A percentile compares a stretch with the other conserved stretches of the same genome.
These are phyloP conservation scores for Colletotrichum coccodes DNA, from an alignment of 2,329 filamentous ascomycete species.

Conservation along the genomic window DNA sequence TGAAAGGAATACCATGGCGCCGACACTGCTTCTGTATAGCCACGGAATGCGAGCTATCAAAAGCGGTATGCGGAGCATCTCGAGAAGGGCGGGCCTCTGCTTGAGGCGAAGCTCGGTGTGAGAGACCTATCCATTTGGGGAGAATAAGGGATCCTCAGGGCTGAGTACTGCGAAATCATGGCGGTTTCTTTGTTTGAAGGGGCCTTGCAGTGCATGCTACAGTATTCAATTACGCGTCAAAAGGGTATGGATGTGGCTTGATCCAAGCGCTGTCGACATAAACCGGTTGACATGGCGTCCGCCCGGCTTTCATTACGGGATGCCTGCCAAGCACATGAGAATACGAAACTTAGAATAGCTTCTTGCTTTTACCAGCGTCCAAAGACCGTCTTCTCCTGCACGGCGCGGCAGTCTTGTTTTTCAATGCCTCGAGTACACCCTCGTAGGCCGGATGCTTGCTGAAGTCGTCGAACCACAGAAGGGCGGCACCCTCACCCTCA, in stretches of 20 bases:
- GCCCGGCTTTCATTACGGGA: background rate
- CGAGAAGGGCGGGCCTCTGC: too few species aligned
- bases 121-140: too few species aligned
- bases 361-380: constrained; percentile 16
- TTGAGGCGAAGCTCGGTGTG: too few species aligned
- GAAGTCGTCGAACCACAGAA: constrained; percentile 54
- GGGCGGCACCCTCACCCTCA: constrained; percentile 50
- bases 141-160: background rate
- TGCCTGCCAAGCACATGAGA: too few species aligned
- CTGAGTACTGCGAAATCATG: background rate
- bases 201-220: too few species aligned
- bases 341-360: background rate
- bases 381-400: constrained; percentile 24
- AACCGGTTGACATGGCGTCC: background rate
- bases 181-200: background rate
- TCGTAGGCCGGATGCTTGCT: constrained; percentile 54
- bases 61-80: too few species aligned
- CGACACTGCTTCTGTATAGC: too few species aligned
- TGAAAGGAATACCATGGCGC: too few species aligned
- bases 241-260: too few species aligned
- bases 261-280: too few species aligned
- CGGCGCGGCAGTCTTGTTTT: constrained; percentile 38
- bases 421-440: constrained; percentile 46
- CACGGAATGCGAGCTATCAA: too few species aligned
- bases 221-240: background rate